These are phyloP conservation scores for Pythium dissotocum DNA, from an alignment of 352 stramenopile genomes.

Conservation along the genomic window DNA sequence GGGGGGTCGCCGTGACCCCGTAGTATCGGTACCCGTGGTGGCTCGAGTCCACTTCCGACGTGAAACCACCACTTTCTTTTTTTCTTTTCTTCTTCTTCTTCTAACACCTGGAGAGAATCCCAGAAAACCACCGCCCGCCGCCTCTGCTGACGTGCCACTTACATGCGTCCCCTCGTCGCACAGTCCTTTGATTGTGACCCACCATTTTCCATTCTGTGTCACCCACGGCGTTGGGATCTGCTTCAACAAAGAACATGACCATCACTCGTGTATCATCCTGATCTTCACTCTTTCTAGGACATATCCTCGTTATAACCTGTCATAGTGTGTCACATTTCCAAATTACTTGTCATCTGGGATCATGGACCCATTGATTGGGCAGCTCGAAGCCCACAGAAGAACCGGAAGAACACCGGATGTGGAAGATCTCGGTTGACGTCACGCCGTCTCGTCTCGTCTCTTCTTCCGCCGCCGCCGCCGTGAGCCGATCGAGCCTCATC, in stretches of 20 bases:
- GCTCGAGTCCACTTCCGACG: too few relatives aligned
- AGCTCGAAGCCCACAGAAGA: constrained; percentile 13
- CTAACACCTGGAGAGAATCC: not conserved
- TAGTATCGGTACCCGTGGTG: too few relatives aligned
- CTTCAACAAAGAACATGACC: constrained; percentile 25
- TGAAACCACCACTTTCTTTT: too few relatives aligned
- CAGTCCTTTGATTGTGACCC: not conserved
- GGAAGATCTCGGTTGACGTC: constrained; percentile 5
- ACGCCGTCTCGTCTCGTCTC: not conserved
- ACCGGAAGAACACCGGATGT: constrained; percentile 4
- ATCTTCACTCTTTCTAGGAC: constrained; percentile 3
- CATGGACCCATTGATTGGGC: not conserved
- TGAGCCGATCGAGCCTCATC: not conserved
- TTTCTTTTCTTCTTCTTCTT: not conserved
- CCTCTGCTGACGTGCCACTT: not conserved
- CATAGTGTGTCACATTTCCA: not conserved
- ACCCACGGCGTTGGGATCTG: not conserved
- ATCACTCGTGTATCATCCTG: constrained; percentile 14
- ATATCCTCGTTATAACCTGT: constrained; percentile 4
- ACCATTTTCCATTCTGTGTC: constrained; percentile 10
- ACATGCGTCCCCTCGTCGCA: not conserved
- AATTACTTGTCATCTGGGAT: not conserved
- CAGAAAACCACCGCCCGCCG: not conserved
- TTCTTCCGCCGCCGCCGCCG: not conserved
- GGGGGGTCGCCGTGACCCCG: too few relatives aligned